These are phyloP conservation scores for Moringa oleifera DNA, from an alignment of 345 rosid species.

Conservation along the genomic window DNA sequence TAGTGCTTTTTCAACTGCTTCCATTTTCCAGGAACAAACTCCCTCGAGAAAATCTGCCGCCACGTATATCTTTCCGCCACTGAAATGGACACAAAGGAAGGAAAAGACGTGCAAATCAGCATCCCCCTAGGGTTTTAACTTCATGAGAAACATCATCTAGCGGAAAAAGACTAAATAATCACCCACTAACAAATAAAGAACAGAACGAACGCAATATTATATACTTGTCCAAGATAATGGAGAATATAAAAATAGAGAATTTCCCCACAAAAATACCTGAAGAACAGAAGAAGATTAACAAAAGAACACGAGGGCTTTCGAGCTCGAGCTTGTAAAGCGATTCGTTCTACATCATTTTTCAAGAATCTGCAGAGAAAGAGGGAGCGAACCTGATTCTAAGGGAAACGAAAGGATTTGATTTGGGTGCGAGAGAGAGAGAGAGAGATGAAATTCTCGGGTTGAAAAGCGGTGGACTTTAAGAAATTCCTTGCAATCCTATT, in stretches of 20 bases:
- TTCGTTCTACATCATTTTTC: not conserved
- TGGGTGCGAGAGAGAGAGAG: not conserved
- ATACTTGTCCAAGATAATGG: not conserved
- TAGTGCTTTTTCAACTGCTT: constrained; percentile 17
- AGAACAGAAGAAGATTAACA: constrained; percentile 1
- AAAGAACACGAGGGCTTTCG: not conserved
- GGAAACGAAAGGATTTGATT: not conserved
- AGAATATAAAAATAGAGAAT: not conserved
- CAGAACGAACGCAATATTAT: not conserved
- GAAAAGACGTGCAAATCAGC: constrained; percentile 4
- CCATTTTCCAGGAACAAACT: constrained; percentile 21
- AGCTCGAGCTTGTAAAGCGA: not conserved
- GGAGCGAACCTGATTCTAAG: not conserved
- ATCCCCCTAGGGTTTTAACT: not conserved
- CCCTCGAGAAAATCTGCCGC: constrained; percentile 19
- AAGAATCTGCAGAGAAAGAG: not conserved
- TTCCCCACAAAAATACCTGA: constrained; percentile 17
- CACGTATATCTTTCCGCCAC: not conserved
- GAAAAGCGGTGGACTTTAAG: not conserved
- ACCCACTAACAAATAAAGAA: constrained; percentile 1
- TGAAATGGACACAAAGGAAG: not conserved
- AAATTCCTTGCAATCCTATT: not conserved
- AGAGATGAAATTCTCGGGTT: not conserved
- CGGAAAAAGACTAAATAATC: not conserved
- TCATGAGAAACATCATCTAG: not conserved